Evolutionary conservation across 257 asterid species (phyloP), one percentile per base, ranked within the genome.

Genomic region (Fraxinus americana): DNA sequence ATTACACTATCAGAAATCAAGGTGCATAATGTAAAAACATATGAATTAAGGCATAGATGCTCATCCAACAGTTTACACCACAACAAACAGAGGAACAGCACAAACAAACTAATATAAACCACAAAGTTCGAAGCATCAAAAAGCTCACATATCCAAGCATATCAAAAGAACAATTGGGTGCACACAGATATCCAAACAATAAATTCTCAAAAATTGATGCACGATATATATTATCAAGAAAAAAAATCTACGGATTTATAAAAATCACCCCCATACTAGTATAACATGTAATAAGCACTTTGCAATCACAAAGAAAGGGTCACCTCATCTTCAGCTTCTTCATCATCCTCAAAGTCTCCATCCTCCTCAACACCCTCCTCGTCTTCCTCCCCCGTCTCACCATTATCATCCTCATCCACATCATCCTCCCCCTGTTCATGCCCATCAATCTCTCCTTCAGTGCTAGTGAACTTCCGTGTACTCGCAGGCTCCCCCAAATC

Each of bases 381-480:
- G 4, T 48, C 57, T 48, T 48, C 57, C 57, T 48, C n/a, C 57
- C 19, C 99, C 0, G 94, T 90, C 88, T 95, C 98, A 35, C 98
- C 99, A 66, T 87, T 88, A 79, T 93, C 97, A 71, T 91, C 10
- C 57, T 48, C 57, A 48, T 43, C 52, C 16, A 12, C 52, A 12
- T 48, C 57, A 14, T 13, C 57, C 19, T 48, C 57, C n/a, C 98
- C 99, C 52, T 94, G 98, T 85, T 94, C 99, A 80, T 95, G 98
- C 67, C 92, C 99, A 89, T 95, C 99, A 78, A 95, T 92, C 83
- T 92, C 97, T 25, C 99, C 98, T 81, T 92, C 97, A 0, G 91
- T 81, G 80, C 97, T 86, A 7, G 85, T 65, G 78, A 89, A 83
- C 86, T 95, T 85, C 72, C 97, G 91, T 10, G 89, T 85, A 82